Evolutionary conservation across 352 stramenopile genomes (phyloP).

Genomic region (Phytopythium helicoides): DNA sequence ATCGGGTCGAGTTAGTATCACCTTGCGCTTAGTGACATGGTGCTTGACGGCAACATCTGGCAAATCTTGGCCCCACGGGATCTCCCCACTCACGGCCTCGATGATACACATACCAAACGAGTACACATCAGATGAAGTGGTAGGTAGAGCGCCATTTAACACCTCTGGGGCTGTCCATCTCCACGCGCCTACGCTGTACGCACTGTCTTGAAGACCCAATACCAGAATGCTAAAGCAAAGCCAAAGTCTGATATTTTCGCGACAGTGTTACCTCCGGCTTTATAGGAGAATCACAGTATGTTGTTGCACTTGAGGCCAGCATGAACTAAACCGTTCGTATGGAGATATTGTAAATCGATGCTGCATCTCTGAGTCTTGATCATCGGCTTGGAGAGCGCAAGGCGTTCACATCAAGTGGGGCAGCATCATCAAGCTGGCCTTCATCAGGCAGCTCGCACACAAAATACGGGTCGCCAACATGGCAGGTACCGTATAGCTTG

Average conservation of each 20-base stretch:
- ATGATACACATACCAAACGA: too few relatives aligned
- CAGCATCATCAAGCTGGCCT: slow-evolving; percentile 19
- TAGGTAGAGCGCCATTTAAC: neutral
- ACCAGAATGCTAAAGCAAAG: slow-evolving; percentile 5
- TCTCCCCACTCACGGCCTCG: neutral
- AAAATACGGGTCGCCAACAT: slow-evolving; percentile 20
- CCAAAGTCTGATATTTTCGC: slow-evolving; percentile 45
- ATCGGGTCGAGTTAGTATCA: too few relatives aligned
- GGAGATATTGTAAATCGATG: slow-evolving; percentile 72
- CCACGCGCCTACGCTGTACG: neutral
- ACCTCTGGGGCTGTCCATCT: slow-evolving; percentile 6
- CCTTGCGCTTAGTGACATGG: too few relatives aligned
- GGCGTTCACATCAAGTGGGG: too few relatives aligned
- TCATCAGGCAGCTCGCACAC: slow-evolving; percentile 12
- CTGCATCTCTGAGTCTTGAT: too few relatives aligned
- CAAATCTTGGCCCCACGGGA: neutral
- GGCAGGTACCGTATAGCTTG: slow-evolving; percentile 18
- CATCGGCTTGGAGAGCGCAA: too few relatives aligned
- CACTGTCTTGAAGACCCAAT: neutral
- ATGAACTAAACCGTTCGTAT: slow-evolving; percentile 65
- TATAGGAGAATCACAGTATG: slow-evolving; percentile 53
- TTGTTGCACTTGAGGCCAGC: slow-evolving; percentile 89
- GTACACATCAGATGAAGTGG: slow-evolving; percentile 1
- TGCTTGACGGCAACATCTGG: neutral
- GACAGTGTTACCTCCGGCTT: too few relatives aligned